A percentile compares a stretch with the other conserved stretches of the same genome.
Evolutionary conservation across 2,329 filamentous ascomycete genomes (phyloP).

Genomic region (Escovopsis sp.): DNA sequence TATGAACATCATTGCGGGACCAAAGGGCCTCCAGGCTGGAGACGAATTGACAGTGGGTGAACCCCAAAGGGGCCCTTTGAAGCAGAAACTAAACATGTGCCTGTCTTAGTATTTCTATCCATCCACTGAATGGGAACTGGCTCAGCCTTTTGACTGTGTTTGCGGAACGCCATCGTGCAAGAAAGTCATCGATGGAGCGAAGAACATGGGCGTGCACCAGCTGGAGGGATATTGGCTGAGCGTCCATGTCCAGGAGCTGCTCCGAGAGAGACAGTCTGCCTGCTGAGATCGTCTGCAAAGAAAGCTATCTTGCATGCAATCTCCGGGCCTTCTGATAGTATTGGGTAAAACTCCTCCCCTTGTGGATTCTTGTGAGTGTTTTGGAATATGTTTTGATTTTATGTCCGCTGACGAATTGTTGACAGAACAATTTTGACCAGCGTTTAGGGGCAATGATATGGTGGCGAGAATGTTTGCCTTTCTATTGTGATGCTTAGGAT

Average conservation of each 20-base stretch:
- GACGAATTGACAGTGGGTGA: constrained; percentile 42
- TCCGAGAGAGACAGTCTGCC: constrained; percentile 23
- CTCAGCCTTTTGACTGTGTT: constrained; percentile 53
- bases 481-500: too few relatives aligned
- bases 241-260: constrained; percentile 42
- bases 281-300: too few relatives aligned
- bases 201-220: constrained; percentile 38
- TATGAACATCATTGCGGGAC: constrained; percentile 42
- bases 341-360: too few relatives aligned
- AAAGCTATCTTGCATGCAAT: too few relatives aligned
- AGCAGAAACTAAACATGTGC: not conserved
- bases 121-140: constrained; percentile 62
- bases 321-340: too few relatives aligned
- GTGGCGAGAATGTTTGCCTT: too few relatives aligned
- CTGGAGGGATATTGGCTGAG: constrained; percentile 48
- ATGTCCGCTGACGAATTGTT: too few relatives aligned
- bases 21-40: constrained; percentile 36
- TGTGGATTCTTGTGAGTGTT: too few relatives aligned
- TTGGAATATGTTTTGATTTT: too few relatives aligned
- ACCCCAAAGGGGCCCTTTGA: not conserved
- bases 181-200: constrained; percentile 48
- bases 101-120: constrained; percentile 52
- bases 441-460: too few relatives aligned
- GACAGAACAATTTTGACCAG: too few relatives aligned
- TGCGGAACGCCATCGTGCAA: constrained; percentile 44